Percentiles rank a stretch among this genome's conserved stretches.
These are phyloP conservation scores for Cyberlindnera saturnus DNA, from an alignment of 805 yeast genomes.

Conservation along the genomic window DNA sequence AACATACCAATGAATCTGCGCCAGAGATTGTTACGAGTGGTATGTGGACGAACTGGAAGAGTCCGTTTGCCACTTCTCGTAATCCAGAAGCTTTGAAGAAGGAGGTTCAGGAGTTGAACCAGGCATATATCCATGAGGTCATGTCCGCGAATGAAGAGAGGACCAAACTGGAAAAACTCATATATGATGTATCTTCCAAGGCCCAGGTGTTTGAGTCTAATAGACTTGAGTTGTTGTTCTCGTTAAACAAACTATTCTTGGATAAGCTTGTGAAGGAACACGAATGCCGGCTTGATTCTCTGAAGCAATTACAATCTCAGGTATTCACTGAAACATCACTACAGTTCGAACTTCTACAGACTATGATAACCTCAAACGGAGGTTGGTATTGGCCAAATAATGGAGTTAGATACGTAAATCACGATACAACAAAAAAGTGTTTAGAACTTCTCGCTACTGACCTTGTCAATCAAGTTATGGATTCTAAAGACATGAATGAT, in stretches of 20 bases:
- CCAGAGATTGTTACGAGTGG: not conserved
- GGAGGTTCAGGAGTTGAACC: constrained; percentile 5
- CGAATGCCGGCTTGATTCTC: not conserved
- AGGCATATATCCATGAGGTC: constrained; percentile 6
- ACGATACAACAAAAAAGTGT: not conserved
- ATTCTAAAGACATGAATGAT: constrained; percentile 4
- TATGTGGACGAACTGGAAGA: constrained; percentile 16
- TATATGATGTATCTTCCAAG: constrained; percentile 3
- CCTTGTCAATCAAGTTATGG: constrained; percentile 12
- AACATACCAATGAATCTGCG: not conserved
- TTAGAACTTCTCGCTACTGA: constrained; percentile 19
- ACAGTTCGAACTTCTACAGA: constrained; percentile 7
- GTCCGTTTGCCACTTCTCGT: constrained; percentile 6
- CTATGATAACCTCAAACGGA: not conserved
- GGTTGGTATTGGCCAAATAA: constrained; percentile 25
- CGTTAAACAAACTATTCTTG: constrained; percentile 8
- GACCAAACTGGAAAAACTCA: constrained; percentile 8
- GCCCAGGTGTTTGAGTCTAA: constrained; percentile 16
- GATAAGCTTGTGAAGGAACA: constrained; percentile 6
- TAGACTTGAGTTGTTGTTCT: constrained; percentile 11
- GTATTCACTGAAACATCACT: constrained; percentile 4
- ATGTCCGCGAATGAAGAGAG: constrained; percentile 2
- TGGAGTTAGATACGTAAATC: constrained; percentile 9
- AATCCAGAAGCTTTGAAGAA: constrained; percentile 7
- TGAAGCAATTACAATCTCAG: not conserved